A percentile compares a stretch with the other conserved stretches of the same genome.
phyloP scores from a whole-genome alignment of 371 early-diverging fungal species.

The Mortierella sp. region DNA sequence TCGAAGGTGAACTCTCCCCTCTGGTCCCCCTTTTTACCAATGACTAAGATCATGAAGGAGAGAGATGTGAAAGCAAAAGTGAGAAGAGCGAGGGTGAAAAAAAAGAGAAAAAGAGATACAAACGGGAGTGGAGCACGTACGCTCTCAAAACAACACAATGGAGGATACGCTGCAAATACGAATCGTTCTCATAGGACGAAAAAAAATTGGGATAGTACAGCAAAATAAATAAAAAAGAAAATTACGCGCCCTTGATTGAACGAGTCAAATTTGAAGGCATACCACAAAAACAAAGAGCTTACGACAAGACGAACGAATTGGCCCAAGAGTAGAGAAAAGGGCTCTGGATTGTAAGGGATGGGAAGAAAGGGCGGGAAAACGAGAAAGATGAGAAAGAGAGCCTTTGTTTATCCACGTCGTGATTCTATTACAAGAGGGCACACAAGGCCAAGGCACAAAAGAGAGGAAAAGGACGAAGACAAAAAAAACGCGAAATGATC shows the following conservation, averaged over 20 bases:
- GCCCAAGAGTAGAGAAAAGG: neutral
- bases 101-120: neutral
- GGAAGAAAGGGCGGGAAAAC: conserved; percentile 6
- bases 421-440: neutral
- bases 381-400: neutral
- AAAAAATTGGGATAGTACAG: neutral
- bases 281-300: neutral
- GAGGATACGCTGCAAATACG: neutral
- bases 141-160: neutral
- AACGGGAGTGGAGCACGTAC: neutral
- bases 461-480: too few species aligned
- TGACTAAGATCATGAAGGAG: conserved; percentile 10
- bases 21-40: neutral
- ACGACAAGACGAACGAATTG: neutral
- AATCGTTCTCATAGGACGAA: neutral
- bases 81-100: conserved; percentile 1
- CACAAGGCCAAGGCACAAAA: neutral
- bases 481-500: neutral
- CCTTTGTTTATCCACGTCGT: neutral
- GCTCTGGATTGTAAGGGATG: neutral
- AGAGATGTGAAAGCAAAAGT: neutral
- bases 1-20: conserved; percentile 3
- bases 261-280: neutral
- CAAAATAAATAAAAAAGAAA: neutral
- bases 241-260: neutral